A percentile compares a stretch with the other conserved stretches of the same genome.
Conservation (phyloP, 345 rosid genomes). For the Eucalyptus pauciflora region DNA sequence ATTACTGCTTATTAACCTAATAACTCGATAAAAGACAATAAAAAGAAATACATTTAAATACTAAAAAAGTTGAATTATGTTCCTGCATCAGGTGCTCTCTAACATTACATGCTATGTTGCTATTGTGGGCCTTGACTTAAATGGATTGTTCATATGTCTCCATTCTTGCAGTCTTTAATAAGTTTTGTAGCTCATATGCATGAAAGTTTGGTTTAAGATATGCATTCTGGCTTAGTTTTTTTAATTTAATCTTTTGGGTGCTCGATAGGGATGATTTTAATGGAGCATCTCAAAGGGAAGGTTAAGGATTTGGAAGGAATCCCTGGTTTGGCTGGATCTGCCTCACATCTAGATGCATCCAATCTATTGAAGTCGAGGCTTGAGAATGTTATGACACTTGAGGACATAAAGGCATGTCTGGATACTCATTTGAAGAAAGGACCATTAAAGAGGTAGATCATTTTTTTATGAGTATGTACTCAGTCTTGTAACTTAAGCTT, state of each 20-base stretch:
- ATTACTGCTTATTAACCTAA: neutral
- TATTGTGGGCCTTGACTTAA: neutral
- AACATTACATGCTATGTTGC: neutral
- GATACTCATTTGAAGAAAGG: slow-evolving; percentile 1
- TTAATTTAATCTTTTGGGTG: neutral
- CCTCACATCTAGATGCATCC: slow-evolving; percentile 11
- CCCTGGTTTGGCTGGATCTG: neutral
- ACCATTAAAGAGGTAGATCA: slow-evolving; percentile 16
- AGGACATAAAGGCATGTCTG: slow-evolving; percentile 17
- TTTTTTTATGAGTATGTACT: neutral
- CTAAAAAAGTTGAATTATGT: neutral
- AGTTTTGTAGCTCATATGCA: neutral
- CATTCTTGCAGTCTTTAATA: neutral
- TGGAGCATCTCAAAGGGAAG: slow-evolving; percentile 27
- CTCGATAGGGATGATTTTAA: slow-evolving; percentile 23
- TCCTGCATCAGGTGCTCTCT: neutral
- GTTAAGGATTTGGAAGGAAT: slow-evolving; percentile 7
- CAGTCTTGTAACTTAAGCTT: neutral
- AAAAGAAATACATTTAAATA: neutral
- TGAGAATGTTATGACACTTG: slow-evolving; percentile 8
- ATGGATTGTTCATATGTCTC: neutral
- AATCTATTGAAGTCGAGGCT: slow-evolving; percentile 11
- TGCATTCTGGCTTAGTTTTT: neutral
- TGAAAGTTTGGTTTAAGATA: neutral
- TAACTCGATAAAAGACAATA: neutral